A percentile compares a stretch with the other conserved stretches of the same genome.
Evolutionary conservation across 306 rosid species (phyloP).

Genomic region (Cucumis hystrix): DNA sequence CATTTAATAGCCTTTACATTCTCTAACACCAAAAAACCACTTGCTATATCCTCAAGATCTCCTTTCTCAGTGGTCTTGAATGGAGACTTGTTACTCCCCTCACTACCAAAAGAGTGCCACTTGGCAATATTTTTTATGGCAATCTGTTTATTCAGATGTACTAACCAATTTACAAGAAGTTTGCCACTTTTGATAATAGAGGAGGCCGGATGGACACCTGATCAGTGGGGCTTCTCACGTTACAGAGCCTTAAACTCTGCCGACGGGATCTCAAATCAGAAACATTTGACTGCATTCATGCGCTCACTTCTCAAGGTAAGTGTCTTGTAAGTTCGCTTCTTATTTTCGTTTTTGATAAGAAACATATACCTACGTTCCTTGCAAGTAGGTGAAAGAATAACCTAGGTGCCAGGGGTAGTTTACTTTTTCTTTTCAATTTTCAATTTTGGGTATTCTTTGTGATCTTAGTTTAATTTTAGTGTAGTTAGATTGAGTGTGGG

Average conservation of each 20-base stretch:
- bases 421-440: not conserved
- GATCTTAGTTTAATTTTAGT: not conserved
- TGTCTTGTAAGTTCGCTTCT: not conserved
- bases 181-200: constrained; percentile 37
- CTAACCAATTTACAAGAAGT: constrained; percentile 11
- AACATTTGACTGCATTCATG: constrained; percentile 63
- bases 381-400: not conserved
- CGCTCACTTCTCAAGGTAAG: constrained; percentile 77
- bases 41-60: not conserved
- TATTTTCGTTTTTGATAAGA: not conserved
- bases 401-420: not conserved
- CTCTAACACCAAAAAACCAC: not conserved
- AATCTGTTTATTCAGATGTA: not conserved
- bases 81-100: not conserved
- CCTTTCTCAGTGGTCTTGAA: not conserved
- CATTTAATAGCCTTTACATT: not conserved
- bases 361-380: not conserved
- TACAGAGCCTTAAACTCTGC: constrained; percentile 41
- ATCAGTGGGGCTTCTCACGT: constrained; percentile 85
- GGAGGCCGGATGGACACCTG: constrained; percentile 96
- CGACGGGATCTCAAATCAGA: constrained; percentile 48
- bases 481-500: not conserved
- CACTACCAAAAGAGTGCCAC: not conserved
- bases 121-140: not conserved
- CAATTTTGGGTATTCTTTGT: not conserved